Conservation (phyloP, 441 rosid species). For the Gossypium schwendimanii region DNA sequence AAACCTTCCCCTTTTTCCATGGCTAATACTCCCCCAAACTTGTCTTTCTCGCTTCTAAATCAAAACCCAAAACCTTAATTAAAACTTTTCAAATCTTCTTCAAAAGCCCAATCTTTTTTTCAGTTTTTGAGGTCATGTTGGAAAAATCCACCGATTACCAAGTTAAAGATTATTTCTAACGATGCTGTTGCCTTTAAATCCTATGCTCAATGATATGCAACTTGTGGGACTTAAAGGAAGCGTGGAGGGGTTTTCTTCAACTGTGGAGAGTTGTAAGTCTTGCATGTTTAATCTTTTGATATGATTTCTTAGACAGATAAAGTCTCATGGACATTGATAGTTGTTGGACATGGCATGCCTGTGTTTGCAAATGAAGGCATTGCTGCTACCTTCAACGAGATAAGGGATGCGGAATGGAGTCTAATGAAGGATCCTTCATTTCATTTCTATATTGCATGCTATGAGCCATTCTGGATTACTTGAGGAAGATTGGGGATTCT, state of each 20-base stretch:
- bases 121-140: slow-evolving; percentile 15
- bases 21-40: slow-evolving; percentile 25
- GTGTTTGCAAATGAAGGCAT: slow-evolving; percentile 56
- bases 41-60: slow-evolving; percentile 13
- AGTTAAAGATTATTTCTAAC: slow-evolving; percentile 18
- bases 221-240: slow-evolving; percentile 46
- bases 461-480: slow-evolving; percentile 58
- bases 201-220: slow-evolving; percentile 23
- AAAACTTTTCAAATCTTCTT: slow-evolving; percentile 13
- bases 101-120: slow-evolving; percentile 18
- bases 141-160: slow-evolving; percentile 16
- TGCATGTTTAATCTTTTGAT: slow-evolving; percentile 18
- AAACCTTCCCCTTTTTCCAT: slow-evolving; percentile 15
- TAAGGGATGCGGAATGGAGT: slow-evolving; percentile 27
- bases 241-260: slow-evolving; percentile 30
- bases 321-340: slow-evolving; percentile 69
- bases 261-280: slow-evolving; percentile 46
- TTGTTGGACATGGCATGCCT: slow-evolving; percentile 81
- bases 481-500: slow-evolving; percentile 67
- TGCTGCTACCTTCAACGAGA: slow-evolving; percentile 31
- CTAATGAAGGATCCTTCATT: slow-evolving; percentile 37
- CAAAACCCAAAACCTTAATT: slow-evolving; percentile 15
- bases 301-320: slow-evolving; percentile 39
- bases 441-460: slow-evolving; percentile 47
- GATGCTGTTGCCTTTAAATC: too few relatives aligned